Evolutionary conservation across 345 rosid genomes (phyloP).

Genomic region (Pistacia atlantica): DNA sequence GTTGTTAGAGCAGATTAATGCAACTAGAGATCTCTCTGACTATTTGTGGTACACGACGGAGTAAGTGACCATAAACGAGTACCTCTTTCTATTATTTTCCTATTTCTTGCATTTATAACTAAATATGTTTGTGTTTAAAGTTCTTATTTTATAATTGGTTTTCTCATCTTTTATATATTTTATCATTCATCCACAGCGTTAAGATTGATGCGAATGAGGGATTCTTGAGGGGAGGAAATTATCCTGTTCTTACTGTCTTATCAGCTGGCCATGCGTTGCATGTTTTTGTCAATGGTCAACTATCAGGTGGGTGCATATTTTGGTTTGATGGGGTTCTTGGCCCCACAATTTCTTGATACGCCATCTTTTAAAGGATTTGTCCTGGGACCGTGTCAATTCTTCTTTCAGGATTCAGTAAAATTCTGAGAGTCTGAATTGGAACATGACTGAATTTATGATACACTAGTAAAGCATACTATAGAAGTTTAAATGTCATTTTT

Average conservation of each 20-base stretch:
- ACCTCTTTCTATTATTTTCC: neutral
- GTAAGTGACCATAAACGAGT: slow-evolving; percentile 51
- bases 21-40: slow-evolving; percentile 85
- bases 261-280: slow-evolving; percentile 98
- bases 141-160: neutral
- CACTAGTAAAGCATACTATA: neutral
- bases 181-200: slow-evolving; percentile 36
- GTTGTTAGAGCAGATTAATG: slow-evolving; percentile 94
- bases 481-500: neutral
- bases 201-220: slow-evolving; percentile 52
- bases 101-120: neutral
- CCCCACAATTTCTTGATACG: neutral
- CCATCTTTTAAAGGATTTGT: neutral
- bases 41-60: slow-evolving; percentile 98
- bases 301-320: slow-evolving; percentile 57
- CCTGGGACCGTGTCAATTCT: neutral
- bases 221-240: slow-evolving; percentile 55
- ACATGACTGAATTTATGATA: neutral
- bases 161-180: neutral
- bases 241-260: slow-evolving; percentile 61
- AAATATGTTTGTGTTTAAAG: neutral
- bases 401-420: neutral
- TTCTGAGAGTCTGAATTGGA: neutral
- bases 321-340: slow-evolving; percentile 36
- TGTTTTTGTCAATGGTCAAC: slow-evolving; percentile 81